These are phyloP conservation scores for Lactarius tabidus DNA, from an alignment of 768 basidiomycete species.

Conservation along the genomic window DNA sequence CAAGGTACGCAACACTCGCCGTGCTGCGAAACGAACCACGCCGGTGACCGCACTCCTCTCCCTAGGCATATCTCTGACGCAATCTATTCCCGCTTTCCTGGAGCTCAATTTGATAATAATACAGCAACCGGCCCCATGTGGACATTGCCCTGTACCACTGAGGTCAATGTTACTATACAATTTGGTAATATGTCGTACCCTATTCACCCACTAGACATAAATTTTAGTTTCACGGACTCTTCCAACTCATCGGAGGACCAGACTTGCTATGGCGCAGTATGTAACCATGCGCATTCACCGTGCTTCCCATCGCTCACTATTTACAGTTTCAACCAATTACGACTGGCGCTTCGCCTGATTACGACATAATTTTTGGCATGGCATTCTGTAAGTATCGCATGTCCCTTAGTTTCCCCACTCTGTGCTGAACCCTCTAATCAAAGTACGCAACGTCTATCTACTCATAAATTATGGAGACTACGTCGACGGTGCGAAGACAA, in stretches of 20 bases:
- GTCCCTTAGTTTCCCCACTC: background rate
- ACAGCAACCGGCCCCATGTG: constrained; percentile 45
- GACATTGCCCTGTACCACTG: constrained; percentile 58
- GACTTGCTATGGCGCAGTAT: constrained; percentile 44
- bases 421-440: background rate
- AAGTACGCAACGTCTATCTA: constrained; percentile 65
- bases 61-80: constrained; percentile 50
- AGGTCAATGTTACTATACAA: constrained; percentile 62
- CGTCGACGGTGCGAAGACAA: constrained; percentile 38
- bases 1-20: constrained; percentile 36
- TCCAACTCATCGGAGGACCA: constrained; percentile 28
- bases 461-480: constrained; percentile 65
- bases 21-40: constrained; percentile 6
- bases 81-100: constrained; percentile 54
- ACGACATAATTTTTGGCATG: constrained; percentile 71
- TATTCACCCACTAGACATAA: constrained; percentile 64
- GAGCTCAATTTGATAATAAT: constrained; percentile 46
- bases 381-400: constrained; percentile 48
- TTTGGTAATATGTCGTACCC: constrained; percentile 56
- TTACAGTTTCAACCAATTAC: constrained; percentile 66
- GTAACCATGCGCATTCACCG: constrained; percentile 22
- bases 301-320: constrained; percentile 7
- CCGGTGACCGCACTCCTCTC: constrained; percentile 11
- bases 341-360: constrained; percentile 45
- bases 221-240: constrained; percentile 26